Conservation (phyloP, 179 eudicot species). For the Corrigiola litoralis region DNA sequence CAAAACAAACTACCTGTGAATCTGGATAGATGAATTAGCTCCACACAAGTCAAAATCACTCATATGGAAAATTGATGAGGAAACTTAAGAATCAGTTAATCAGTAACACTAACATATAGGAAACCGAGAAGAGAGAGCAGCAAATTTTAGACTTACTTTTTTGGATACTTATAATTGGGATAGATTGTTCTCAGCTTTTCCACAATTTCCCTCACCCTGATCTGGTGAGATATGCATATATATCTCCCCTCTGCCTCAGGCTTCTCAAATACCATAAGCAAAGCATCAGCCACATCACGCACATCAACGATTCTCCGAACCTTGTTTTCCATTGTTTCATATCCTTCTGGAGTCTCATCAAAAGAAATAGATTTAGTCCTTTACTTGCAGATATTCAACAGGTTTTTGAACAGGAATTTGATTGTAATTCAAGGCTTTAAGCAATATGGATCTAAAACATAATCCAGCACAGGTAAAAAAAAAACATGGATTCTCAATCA, state of each 20-base stretch:
- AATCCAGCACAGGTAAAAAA: too few relatives aligned
- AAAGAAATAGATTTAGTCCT: neutral
- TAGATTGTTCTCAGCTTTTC: constrained; percentile 46
- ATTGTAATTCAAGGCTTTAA: too few relatives aligned
- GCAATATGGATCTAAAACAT: too few relatives aligned
- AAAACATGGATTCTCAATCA: too few relatives aligned
- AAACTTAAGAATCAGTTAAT: too few relatives aligned
- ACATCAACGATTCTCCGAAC: constrained; percentile 58
- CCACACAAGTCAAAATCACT: too few relatives aligned
- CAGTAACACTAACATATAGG: neutral
- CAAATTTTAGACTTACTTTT: constrained; percentile 33
- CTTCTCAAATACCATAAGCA: constrained; percentile 62
- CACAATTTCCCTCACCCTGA: constrained; percentile 48
- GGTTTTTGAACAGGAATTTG: too few relatives aligned
- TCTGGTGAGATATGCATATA: constrained; percentile 51
- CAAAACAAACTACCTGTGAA: too few relatives aligned
- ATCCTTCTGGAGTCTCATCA: constrained; percentile 46
- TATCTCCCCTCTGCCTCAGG: constrained; percentile 83
- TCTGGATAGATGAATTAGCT: too few relatives aligned
- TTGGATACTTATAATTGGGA: constrained; percentile 74
- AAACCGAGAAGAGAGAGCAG: neutral
- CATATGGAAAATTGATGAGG: too few relatives aligned
- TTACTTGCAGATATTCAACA: neutral
- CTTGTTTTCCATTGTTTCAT: constrained; percentile 52
- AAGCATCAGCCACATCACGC: constrained; percentile 75